These are phyloP conservation scores for Blastobotrys illinoisensis DNA, from an alignment of 1,139 yeast species.

Conservation along the genomic window DNA sequence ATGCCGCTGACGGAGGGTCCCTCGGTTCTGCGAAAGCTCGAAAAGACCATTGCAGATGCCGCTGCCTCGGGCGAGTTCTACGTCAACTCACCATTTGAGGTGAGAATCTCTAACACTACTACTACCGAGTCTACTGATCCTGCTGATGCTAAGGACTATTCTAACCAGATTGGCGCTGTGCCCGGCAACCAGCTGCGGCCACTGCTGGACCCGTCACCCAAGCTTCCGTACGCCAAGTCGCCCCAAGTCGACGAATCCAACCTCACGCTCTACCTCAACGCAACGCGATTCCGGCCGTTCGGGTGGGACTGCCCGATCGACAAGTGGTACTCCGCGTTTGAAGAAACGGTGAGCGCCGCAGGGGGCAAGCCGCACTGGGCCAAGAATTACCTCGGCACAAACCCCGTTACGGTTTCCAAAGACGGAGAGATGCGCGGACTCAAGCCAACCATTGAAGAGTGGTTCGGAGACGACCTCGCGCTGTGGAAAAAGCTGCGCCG, in stretches of 20 bases:
- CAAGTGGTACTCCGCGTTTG: slow-evolving; percentile 82
- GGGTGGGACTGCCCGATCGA: slow-evolving; percentile 65
- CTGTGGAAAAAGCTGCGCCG: slow-evolving; percentile 57
- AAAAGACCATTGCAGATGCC: slow-evolving; percentile 57
- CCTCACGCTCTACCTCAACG: slow-evolving; percentile 80
- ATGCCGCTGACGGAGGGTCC: slow-evolving; percentile 78
- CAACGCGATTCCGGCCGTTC: slow-evolving; percentile 95
- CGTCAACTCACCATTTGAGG: slow-evolving; percentile 94
- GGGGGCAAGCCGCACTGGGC: slow-evolving; percentile 99
- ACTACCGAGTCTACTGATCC: slow-evolving; percentile 28
- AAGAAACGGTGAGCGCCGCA: slow-evolving; percentile 63
- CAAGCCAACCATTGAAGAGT: slow-evolving; percentile 57
- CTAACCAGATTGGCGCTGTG: slow-evolving; percentile 53
- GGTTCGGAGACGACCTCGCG: slow-evolving; percentile 73
- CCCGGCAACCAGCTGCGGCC: slow-evolving; percentile 84
- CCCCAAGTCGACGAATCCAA: slow-evolving; percentile 56
- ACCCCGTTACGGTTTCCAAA: slow-evolving; percentile 29
- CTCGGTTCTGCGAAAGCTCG: slow-evolving; percentile 59
- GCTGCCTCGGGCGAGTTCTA: slow-evolving; percentile 56
- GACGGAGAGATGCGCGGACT: slow-evolving; percentile 83
- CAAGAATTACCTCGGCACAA: slow-evolving; percentile 76
- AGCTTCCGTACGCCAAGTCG: slow-evolving; percentile 44
- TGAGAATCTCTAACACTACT: slow-evolving; percentile 86
- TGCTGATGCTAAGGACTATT: slow-evolving; percentile 10
- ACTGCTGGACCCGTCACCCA: slow-evolving; percentile 72